Evolutionary conservation across 2,329 filamentous ascomycete species (phyloP).

Genomic region (Atkinsonella texensis): DNA sequence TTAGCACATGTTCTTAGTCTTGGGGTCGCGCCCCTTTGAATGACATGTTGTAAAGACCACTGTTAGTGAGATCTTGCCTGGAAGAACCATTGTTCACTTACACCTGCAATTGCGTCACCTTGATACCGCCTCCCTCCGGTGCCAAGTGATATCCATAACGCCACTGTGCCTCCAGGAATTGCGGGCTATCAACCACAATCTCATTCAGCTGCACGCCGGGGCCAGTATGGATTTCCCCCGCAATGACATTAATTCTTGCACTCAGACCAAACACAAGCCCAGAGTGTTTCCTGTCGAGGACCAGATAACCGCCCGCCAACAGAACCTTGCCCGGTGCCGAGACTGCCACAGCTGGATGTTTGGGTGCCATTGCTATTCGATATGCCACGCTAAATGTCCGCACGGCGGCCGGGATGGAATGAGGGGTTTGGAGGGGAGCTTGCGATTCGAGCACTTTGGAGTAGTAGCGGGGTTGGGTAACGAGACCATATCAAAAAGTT

Average conservation of each 20-base stretch:
- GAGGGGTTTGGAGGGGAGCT: neutral
- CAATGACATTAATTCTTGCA: conserved; percentile 54
- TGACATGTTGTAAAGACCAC: too few species aligned
- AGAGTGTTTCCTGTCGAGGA: conserved; percentile 77
- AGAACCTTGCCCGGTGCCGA: conserved; percentile 96
- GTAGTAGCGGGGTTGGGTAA: neutral
- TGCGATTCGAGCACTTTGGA: neutral
- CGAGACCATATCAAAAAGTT: neutral
- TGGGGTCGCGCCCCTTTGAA: too few species aligned
- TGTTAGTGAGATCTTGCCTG: neutral
- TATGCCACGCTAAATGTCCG: neutral
- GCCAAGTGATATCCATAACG: conserved; percentile 67
- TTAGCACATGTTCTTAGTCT: too few species aligned
- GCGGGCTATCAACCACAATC: conserved; percentile 81
- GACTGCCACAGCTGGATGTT: conserved; percentile 41
- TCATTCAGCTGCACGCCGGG: conserved; percentile 54
- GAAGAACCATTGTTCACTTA: conserved; percentile 34
- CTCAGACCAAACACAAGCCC: conserved; percentile 59
- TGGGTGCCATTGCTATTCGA: neutral
- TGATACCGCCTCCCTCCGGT: conserved; percentile 64
- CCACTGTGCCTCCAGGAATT: conserved; percentile 83
- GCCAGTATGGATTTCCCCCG: conserved; percentile 43
- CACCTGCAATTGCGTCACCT: conserved; percentile 67
- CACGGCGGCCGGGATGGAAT: neutral
- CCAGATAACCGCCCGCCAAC: conserved; percentile 86